Evolutionary conservation across 2,329 filamentous ascomycete species (phyloP).

Genomic region (Trichoderma oligosporum): DNA sequence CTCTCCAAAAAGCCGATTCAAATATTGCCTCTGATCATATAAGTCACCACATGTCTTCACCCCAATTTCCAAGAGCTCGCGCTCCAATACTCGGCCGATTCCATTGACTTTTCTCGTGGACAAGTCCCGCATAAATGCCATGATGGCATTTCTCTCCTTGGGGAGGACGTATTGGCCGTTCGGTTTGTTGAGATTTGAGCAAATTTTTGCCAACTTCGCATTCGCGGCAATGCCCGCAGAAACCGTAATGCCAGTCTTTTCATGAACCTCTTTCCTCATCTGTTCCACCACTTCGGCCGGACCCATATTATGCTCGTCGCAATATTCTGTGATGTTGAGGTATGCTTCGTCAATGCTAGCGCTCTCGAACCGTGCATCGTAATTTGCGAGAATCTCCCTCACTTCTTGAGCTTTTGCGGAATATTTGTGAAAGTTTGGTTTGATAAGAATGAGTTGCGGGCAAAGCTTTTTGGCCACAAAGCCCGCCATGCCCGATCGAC

Average conservation of each 20-base stretch:
- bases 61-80: constrained; percentile 82
- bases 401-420: constrained; percentile 85
- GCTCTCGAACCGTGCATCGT: constrained; percentile 87
- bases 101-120: constrained; percentile 91
- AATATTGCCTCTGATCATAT: constrained; percentile 67
- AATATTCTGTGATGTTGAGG: constrained; percentile 89
- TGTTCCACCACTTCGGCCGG: constrained; percentile 73
- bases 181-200: constrained; percentile 92
- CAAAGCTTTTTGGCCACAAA: constrained; percentile 96
- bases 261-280: constrained; percentile 71
- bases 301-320: constrained; percentile 60
- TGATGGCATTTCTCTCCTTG: constrained; percentile 67
- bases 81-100: constrained; percentile 88
- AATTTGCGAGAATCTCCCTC: constrained; percentile 74
- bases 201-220: constrained; percentile 89
- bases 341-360: constrained; percentile 97
- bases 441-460: constrained; percentile 75
- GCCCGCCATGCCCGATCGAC: constrained; percentile 89
- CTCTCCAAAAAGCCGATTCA: constrained; percentile 79
- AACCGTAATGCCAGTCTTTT: constrained; percentile 77
- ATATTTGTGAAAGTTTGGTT: constrained; percentile 88
- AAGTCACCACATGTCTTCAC: constrained; percentile 88
- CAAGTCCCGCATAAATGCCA: constrained; percentile 80
- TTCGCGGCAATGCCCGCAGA: constrained; percentile 95
- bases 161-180: constrained; percentile 83